Evolutionary conservation across 148 eudicot species (phyloP), one percentile per base, ranked within the genome.

Genomic region (Fagopyrum esculentum): DNA sequence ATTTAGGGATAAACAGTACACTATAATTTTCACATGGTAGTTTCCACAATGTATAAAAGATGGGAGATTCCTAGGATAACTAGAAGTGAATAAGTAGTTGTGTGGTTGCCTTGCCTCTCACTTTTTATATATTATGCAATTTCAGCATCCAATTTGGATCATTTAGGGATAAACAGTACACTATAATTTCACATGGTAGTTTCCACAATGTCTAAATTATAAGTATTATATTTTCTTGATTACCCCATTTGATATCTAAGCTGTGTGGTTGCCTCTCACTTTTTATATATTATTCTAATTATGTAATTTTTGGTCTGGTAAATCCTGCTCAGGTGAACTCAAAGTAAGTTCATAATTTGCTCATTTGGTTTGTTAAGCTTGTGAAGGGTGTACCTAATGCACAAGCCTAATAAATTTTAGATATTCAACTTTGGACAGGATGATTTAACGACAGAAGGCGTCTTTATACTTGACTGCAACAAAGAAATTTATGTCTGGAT

Each of bases 401-500:
- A 22, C 26, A 22, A 22, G 26, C 26, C 26, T 22, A 22, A 22
- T 22, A 7, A 17, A 11, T 0, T 4, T 10, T 15, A 86, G 80
- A 79, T 86, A 61, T 86, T 77, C 80, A 86, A 75, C 85, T 86
- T 81, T 64, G 73, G 86, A 17, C 89, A 86, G 71, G 89, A 86
- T 76, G 89, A 86, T 78, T 76, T 86, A 76, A 83, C 86, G 72
- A 86, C 89, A n/a, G 89, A 86, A 75, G 89, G 83, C 68, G 74
- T 80, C 29, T 75, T 83, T 44, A 68, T 83, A n/a, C 76, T 86
- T 72, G 89, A 86, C 82, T 86, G 86, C 76, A 76, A 78, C 74
- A 63, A 68, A 60, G 86, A 86, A 71, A 76, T 86, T 55, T 80
- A 77, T 78, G 85, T 86, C 55, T 86, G 89, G 86, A 80, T 86